phyloP scores from a whole-genome alignment of 495 filamentous ascomycete genomes.

The Neurospora intermedia region DNA sequence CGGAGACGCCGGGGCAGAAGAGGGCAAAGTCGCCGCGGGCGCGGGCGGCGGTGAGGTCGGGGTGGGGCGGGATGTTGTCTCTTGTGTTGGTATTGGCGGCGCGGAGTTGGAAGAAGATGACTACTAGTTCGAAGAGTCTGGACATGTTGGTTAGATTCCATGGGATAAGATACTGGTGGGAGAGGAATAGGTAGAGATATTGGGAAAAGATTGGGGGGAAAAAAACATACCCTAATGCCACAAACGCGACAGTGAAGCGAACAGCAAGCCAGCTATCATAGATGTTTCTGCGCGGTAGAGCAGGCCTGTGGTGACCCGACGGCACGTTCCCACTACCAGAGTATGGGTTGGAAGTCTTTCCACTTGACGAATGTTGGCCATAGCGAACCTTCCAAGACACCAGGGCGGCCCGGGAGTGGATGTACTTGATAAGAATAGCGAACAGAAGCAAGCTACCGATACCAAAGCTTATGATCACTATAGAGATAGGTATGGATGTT shows the following conservation, averaged over 20 bases:
- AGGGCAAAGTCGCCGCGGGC: conserved; percentile 30
- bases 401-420: conserved; percentile 30
- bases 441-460: conserved; percentile 30
- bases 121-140: conserved; percentile 31
- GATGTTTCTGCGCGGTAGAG: conserved; percentile 14
- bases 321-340: neutral
- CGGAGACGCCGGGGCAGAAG: conserved; percentile 33
- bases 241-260: conserved; percentile 36
- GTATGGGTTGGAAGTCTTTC: conserved; percentile 7
- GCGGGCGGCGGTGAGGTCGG: conserved; percentile 24
- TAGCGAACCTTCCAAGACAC: conserved; percentile 29
- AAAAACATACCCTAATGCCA: conserved; percentile 25
- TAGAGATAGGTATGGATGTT: neutral
- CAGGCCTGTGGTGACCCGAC: conserved; percentile 3
- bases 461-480: conserved; percentile 33
- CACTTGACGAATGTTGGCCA: conserved; percentile 11
- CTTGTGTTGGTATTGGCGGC: conserved; percentile 24
- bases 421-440: conserved; percentile 34
- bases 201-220: no score
- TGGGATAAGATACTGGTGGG: neutral
- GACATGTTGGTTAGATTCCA: neutral
- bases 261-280: conserved; percentile 38
- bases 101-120: conserved; percentile 30
- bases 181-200: neutral
- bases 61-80: conserved; percentile 20